Conservation (phyloP, 257 asterid genomes). For the Linaria vulgaris region DNA sequence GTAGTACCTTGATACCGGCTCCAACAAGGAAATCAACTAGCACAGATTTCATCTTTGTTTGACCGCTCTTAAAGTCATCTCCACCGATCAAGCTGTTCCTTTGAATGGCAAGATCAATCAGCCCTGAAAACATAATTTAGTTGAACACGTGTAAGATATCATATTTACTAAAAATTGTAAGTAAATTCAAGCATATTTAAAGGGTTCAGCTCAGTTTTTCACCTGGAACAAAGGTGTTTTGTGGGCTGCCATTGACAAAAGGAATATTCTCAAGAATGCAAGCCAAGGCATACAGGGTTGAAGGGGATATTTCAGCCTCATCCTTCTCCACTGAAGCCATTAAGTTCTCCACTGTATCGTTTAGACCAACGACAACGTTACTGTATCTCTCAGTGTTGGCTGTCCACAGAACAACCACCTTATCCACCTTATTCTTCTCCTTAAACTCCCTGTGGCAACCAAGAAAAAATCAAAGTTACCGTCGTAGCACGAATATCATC, state of each 20-base stretch:
- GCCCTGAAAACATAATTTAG: constrained; percentile 39
- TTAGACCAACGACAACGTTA: constrained; percentile 76
- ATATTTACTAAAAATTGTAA: too few species aligned
- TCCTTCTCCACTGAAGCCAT: constrained; percentile 76
- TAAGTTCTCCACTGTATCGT: constrained; percentile 77
- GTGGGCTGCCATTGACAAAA: constrained; percentile 95
- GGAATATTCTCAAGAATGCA: constrained; percentile 62
- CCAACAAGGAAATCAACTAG: constrained; percentile 98
- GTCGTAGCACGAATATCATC: neutral
- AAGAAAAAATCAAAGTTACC: neutral
- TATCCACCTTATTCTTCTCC: constrained; percentile 81
- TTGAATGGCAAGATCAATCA: constrained; percentile 81
- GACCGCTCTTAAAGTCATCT: constrained; percentile 98
- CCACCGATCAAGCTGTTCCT: constrained; percentile 91
- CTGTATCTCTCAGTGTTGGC: constrained; percentile 98
- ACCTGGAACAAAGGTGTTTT: constrained; percentile 98
- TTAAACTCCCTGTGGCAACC: constrained; percentile 71
- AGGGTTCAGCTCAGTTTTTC: neutral
- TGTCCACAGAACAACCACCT: constrained; percentile 92
- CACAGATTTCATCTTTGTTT: constrained; percentile 96
- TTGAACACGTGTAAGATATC: neutral
- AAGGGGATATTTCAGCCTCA: constrained; percentile 64
- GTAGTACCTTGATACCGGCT: constrained; percentile 95
- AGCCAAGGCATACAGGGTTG: constrained; percentile 59
- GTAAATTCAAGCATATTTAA: neutral